Conservation (phyloP, 306 rosid species). For the Cicer bijugum region DNA sequence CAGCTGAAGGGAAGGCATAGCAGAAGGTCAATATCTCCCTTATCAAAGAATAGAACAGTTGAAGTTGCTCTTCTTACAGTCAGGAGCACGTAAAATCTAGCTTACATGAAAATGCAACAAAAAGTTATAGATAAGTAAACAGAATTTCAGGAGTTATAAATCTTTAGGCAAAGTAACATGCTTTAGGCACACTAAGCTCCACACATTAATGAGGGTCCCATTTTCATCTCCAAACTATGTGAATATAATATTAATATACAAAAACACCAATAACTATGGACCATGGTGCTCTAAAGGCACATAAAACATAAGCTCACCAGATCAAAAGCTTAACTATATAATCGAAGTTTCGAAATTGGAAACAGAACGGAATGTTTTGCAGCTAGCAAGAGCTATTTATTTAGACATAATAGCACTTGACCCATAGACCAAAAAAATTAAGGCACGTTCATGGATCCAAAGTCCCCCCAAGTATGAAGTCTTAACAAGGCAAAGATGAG, state of each 20-base stretch:
- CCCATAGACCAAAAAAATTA: conserved; percentile 1
- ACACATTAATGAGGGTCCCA: conserved; percentile 35
- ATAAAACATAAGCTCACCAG: conserved; percentile 27
- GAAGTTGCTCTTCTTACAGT: conserved; percentile 43
- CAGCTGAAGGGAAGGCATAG: conserved; percentile 91
- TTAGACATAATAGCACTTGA: conserved; percentile 9
- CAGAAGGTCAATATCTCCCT: conserved; percentile 49
- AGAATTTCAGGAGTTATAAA: conserved; percentile 37
- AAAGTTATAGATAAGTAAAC: conserved; percentile 42
- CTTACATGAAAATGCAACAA: conserved; percentile 33
- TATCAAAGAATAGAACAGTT: conserved; percentile 38
- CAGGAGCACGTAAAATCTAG: conserved; percentile 44
- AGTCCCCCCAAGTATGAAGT: conserved; percentile 24
- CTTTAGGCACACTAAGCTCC: conserved; percentile 43
- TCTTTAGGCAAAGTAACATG: conserved; percentile 21
- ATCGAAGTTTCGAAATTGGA: conserved; percentile 24
- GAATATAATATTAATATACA: conserved; percentile 23
- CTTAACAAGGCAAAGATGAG: conserved; percentile 19
- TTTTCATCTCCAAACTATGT: conserved; percentile 1
- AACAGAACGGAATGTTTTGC: conserved; percentile 10
- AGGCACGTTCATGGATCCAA: conserved; percentile 18
- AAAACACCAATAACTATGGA: not conserved
- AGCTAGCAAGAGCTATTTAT: conserved; percentile 24
- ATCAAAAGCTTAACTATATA: conserved; percentile 26
- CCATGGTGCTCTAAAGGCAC: conserved; percentile 13